These are phyloP conservation scores for Metschnikowia lochheadii DNA, from an alignment of 805 yeast species.

Conservation along the genomic window DNA sequence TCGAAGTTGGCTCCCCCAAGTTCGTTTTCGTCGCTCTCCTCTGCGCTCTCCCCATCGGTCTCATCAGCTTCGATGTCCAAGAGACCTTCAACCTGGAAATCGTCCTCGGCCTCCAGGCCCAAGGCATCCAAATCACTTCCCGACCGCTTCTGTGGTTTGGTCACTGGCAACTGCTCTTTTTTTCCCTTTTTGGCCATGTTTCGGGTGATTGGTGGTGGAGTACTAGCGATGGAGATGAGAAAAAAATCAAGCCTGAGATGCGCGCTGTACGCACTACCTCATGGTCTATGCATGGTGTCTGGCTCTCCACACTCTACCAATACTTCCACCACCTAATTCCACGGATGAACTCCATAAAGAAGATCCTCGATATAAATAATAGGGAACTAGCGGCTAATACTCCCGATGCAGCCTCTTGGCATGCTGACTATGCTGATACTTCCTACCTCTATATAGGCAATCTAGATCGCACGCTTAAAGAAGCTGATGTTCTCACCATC, in stretches of 20 bases:
- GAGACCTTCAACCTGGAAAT: conserved; percentile 13
- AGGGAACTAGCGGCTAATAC: conserved; percentile 62
- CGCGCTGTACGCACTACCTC: conserved; percentile 3
- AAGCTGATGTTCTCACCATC: conserved; percentile 69
- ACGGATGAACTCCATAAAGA: conserved; percentile 35
- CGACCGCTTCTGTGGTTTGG: conserved; percentile 13
- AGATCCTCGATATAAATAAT: conserved; percentile 56
- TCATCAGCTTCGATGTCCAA: conserved; percentile 16
- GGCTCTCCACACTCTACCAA: neutral
- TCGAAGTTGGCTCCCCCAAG: conserved; percentile 6
- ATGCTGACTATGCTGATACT: conserved; percentile 71
- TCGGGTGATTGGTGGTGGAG: neutral
- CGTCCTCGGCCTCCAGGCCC: conserved; percentile 12
- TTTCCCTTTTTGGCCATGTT: conserved; percentile 14
- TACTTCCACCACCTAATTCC: too few species aligned
- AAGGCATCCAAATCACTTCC: conserved; percentile 9
- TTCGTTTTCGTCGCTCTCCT: conserved; percentile 2
- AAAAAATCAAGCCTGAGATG: conserved; percentile 8
- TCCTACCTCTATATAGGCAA: conserved; percentile 78
- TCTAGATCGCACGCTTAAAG: conserved; percentile 59
- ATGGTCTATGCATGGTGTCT: neutral
- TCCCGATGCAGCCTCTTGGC: conserved; percentile 77
- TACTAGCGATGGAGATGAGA: conserved; percentile 4
- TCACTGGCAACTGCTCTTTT: conserved; percentile 1
- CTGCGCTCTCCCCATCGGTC: conserved; percentile 6